Evolutionary conservation across 1,284 basidiomycete genomes (phyloP).

Genomic region (Ustilago bromivora): DNA sequence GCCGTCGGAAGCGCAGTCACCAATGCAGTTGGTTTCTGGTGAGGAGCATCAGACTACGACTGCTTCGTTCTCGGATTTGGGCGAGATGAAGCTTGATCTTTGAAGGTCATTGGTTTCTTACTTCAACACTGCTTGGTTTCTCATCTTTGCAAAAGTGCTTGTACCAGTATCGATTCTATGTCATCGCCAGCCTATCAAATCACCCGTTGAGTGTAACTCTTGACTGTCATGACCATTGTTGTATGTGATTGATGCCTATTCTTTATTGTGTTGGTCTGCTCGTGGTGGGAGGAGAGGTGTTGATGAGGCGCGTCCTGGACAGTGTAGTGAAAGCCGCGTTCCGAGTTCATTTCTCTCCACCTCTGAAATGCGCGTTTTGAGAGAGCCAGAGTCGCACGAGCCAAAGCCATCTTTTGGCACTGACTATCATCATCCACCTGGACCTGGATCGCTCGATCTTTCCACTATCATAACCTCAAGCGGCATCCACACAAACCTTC

Average conservation of each 20-base stretch:
- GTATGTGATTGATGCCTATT: neutral
- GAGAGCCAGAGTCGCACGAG: slow-evolving; percentile 15
- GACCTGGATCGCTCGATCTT: neutral
- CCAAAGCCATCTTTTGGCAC: slow-evolving; percentile 13
- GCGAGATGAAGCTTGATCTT: slow-evolving; percentile 51
- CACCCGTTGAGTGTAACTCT: neutral
- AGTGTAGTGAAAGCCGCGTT: neutral
- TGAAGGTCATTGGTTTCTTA: slow-evolving; percentile 4
- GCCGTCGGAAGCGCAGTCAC: slow-evolving; percentile 41
- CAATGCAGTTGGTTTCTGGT: slow-evolving; percentile 41
- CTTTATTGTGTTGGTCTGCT: neutral
- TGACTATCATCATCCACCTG: neutral
- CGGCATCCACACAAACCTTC: neutral
- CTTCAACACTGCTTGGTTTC: neutral
- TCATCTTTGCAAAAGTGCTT: neutral
- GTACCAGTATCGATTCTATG: neutral
- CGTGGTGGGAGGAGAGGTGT: neutral
- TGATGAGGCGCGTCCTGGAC: neutral
- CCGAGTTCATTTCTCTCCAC: slow-evolving; percentile 17
- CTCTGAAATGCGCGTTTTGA: slow-evolving; percentile 10
- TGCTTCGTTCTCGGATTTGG: slow-evolving; percentile 35
- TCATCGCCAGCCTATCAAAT: neutral
- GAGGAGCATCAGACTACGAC: slow-evolving; percentile 10
- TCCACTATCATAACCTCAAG: neutral
- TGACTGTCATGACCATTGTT: neutral